Conservation (phyloP, 805 yeast species). For the Alloascoidea africana region DNA sequence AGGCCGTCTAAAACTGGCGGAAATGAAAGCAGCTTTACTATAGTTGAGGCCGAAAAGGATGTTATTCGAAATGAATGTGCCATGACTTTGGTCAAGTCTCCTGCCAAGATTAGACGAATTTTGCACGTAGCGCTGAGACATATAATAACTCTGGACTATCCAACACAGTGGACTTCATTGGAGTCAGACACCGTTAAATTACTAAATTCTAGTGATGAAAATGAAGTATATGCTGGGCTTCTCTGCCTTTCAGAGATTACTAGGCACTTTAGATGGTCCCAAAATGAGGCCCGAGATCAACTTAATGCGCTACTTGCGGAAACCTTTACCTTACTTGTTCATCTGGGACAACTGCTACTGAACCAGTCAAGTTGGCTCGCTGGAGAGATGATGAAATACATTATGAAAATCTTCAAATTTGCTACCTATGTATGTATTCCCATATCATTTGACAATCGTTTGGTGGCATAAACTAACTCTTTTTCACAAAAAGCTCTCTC, state of each 20-base stretch:
- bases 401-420: constrained; percentile 67
- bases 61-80: background rate
- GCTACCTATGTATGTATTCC: constrained; percentile 56
- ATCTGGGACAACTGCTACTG: constrained; percentile 43
- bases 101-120: constrained; percentile 19
- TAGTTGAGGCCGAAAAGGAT: background rate
- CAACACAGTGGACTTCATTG: constrained; percentile 38
- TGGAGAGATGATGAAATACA: constrained; percentile 63
- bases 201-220: background rate
- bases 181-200: constrained; percentile 24
- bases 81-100: background rate
- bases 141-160: constrained; percentile 35
- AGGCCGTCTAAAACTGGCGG: background rate
- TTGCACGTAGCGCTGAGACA: constrained; percentile 29
- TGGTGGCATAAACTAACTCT: no score
- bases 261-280: constrained; percentile 56
- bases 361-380: constrained; percentile 17
- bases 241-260: constrained; percentile 56
- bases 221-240: constrained; percentile 45
- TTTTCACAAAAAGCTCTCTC: no score
- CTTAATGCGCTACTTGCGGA: constrained; percentile 38
- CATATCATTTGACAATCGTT: no score
- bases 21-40: background rate
- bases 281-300: constrained; percentile 34
- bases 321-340: constrained; percentile 51